Conservation (phyloP, 192 early-diverging fungal species). For the Coemansia sp. region DNA sequence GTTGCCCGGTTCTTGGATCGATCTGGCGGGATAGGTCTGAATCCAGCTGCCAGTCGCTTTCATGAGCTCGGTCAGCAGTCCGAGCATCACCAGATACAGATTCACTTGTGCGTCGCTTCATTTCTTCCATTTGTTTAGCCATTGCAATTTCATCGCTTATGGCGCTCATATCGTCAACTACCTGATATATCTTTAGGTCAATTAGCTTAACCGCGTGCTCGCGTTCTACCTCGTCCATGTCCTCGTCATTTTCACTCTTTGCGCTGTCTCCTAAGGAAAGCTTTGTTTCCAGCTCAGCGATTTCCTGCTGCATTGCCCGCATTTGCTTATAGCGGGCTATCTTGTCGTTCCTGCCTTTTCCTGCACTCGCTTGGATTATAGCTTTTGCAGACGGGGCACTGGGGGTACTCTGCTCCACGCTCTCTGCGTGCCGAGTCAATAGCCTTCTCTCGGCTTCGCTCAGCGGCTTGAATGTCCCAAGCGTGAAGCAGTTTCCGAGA, state of each 20-base stretch:
- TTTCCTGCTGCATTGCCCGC: conserved; percentile 72
- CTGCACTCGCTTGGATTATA: conserved; percentile 2
- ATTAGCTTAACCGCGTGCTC: conserved; percentile 73
- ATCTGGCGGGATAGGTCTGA: conserved; percentile 49
- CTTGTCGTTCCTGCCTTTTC: conserved; percentile 30
- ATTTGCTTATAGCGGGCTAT: conserved; percentile 56
- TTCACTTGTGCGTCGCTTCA: conserved; percentile 30
- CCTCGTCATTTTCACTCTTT: conserved; percentile 19
- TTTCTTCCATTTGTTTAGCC: conserved; percentile 71
- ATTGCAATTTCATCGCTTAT: conserved; percentile 81
- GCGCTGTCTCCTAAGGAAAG: conserved; percentile 20
- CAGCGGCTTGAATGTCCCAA: conserved; percentile 18
- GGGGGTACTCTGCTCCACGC: conserved; percentile 23
- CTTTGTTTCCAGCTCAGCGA: conserved; percentile 77
- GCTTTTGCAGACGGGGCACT: background rate
- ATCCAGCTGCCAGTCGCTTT: conserved; percentile 53
- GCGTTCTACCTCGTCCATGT: conserved; percentile 76
- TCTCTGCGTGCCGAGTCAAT: conserved; percentile 38
- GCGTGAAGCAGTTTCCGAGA: conserved; percentile 19
- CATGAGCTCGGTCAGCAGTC: background rate
- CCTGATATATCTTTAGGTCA: conserved; percentile 69
- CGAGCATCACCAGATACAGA: conserved; percentile 6
- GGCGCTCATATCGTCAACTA: conserved; percentile 66
- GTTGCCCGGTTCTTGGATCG: conserved; percentile 20
- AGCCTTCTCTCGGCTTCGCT: conserved; percentile 56